phyloP scores from a whole-genome alignment of 768 basidiomycete species.

The Russula griseocarnosa region DNA sequence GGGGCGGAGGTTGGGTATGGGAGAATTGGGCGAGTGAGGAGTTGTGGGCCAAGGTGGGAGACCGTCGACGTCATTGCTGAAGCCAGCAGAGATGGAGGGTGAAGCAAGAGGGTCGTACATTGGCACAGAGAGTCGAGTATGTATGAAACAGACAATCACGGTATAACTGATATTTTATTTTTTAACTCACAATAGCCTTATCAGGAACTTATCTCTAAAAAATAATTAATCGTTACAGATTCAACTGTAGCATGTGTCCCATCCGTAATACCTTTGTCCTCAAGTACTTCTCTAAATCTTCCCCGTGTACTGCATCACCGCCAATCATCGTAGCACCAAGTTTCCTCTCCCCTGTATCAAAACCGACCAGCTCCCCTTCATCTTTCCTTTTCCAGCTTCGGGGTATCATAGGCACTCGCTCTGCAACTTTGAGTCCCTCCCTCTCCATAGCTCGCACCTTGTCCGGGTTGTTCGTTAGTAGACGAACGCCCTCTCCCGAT shows the following conservation, averaged over 20 bases:
- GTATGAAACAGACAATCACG: background rate
- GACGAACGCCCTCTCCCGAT: slow-evolving; percentile 54
- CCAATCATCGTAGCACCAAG: slow-evolving; percentile 79
- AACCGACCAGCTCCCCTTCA: slow-evolving; percentile 33
- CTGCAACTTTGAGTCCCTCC: slow-evolving; percentile 76
- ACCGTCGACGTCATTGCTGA: slow-evolving; percentile 43
- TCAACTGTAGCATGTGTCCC: slow-evolving; percentile 85
- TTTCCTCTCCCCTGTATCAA: slow-evolving; percentile 39
- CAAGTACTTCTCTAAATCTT: slow-evolving; percentile 91
- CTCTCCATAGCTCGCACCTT: slow-evolving; percentile 84
- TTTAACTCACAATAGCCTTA: background rate
- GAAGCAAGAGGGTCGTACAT: slow-evolving; percentile 76
- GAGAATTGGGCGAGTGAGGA: slow-evolving; percentile 66
- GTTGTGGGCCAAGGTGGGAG: slow-evolving; percentile 77
- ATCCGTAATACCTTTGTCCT: slow-evolving; percentile 94
- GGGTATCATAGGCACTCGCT: slow-evolving; percentile 93
- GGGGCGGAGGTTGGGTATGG: slow-evolving; percentile 66
- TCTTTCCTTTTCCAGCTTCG: slow-evolving; percentile 63
- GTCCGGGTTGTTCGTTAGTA: slow-evolving; percentile 97
- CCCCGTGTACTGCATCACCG: slow-evolving; percentile 67
- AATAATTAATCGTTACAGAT: slow-evolving; percentile 11
- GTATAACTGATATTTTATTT: background rate
- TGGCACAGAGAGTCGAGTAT: background rate
- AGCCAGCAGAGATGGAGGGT: slow-evolving; percentile 35
- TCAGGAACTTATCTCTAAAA: background rate